Evolutionary conservation across 768 basidiomycete genomes (phyloP).

Genomic region (Hygrophorus pudorinus): DNA sequence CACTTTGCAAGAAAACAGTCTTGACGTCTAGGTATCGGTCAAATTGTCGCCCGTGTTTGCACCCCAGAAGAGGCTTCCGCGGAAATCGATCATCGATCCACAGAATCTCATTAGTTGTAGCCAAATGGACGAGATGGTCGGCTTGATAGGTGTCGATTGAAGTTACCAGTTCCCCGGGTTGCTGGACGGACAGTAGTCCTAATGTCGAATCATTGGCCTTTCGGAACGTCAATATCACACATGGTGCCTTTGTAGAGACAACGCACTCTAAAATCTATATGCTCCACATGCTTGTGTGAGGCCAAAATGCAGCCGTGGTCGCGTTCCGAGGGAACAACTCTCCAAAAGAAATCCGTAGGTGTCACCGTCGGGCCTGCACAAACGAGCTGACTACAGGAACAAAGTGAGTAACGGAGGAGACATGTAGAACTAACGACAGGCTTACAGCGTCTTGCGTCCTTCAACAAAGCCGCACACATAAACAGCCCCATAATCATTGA

Average conservation of each 20-base stretch:
- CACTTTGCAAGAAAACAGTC: constrained; percentile 23
- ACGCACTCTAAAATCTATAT: constrained; percentile 51
- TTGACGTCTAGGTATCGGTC: constrained; percentile 46
- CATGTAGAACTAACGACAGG: constrained; percentile 1
- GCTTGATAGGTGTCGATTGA: constrained; percentile 35
- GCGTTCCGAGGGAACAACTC: constrained; percentile 29
- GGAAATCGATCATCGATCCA: constrained; percentile 64
- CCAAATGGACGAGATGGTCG: constrained; percentile 40
- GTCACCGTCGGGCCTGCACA: constrained; percentile 3
- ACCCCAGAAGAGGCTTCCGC: constrained; percentile 47
- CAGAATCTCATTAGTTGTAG: constrained; percentile 50
- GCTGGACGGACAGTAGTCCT: constrained; percentile 26
- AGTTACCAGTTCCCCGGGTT: constrained; percentile 35
- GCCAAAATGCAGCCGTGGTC: constrained; percentile 34
- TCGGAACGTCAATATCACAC: constrained; percentile 2
- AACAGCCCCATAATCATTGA: constrained; percentile 43
- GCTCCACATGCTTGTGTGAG: constrained; percentile 31
- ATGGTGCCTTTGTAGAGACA: not conserved
- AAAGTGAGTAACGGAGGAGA: not conserved
- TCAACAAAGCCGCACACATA: constrained; percentile 33
- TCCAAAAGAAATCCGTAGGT: constrained; percentile 39
- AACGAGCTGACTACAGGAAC: constrained; percentile 14
- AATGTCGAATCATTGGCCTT: constrained; percentile 20
- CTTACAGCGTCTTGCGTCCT: constrained; percentile 33
- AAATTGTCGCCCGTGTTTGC: constrained; percentile 47